These are phyloP conservation scores for Plasmodium sp. DNA, from an alignment of 169 alveolate genomes.

Conservation along the genomic window DNA sequence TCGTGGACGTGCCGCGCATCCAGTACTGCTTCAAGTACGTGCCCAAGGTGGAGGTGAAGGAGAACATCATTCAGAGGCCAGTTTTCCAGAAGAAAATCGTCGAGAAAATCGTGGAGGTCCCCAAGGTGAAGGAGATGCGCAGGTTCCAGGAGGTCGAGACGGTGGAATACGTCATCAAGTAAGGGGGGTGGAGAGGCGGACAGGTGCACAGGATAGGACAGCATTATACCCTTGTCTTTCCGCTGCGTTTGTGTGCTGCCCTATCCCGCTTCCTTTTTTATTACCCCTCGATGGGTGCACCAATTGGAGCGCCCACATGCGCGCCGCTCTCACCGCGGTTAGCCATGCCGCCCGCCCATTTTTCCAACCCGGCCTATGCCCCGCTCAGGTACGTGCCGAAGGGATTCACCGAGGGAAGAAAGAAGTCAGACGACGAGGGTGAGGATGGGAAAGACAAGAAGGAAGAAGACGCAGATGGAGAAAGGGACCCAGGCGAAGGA, in stretches of 20 bases:
- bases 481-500: not conserved
- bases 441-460: not conserved
- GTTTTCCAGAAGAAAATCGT: slow-evolving; percentile 83
- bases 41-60: slow-evolving; percentile 87
- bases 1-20: slow-evolving; percentile 85
- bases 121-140: slow-evolving; percentile 81
- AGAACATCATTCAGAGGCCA: slow-evolving; percentile 85
- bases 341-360: not conserved
- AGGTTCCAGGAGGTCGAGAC: slow-evolving; percentile 83
- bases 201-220: not conserved
- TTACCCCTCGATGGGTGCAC: not conserved
- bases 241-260: not conserved
- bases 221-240: not conserved
- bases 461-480: not conserved
- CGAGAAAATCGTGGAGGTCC: slow-evolving; percentile 88
- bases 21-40: slow-evolving; percentile 85
- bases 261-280: not conserved
- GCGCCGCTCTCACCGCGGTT: not conserved
- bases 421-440: not conserved
- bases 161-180: slow-evolving; percentile 84
- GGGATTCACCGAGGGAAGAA: slow-evolving; percentile 7
- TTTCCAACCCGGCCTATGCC: not conserved
- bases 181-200: not conserved
- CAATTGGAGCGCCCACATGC: not conserved
- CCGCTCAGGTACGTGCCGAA: slow-evolving; percentile 81